Evolutionary conservation across 257 asterid genomes (phyloP).

Genomic region (Ajuga chamaepitys): DNA sequence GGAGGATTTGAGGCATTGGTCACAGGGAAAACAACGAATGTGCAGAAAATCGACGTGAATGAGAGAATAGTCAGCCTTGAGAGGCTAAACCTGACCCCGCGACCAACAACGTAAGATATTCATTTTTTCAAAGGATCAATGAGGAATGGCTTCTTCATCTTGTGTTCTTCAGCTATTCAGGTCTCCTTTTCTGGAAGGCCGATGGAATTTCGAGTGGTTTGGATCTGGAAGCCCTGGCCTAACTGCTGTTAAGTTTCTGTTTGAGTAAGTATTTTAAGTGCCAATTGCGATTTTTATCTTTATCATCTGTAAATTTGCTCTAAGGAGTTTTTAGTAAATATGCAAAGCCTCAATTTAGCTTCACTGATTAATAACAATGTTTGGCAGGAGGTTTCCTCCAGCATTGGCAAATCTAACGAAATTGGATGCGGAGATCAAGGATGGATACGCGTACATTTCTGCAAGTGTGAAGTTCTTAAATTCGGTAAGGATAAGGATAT

Average conservation of each 20-base stretch:
- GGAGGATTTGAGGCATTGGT: constrained; percentile 75
- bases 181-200: constrained; percentile 65
- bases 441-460: constrained; percentile 63
- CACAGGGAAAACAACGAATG: constrained; percentile 52
- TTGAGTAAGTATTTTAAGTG: constrained; percentile 42
- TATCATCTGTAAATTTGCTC: background rate
- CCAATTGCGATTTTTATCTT: background rate
- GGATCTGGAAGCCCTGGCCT: constrained; percentile 72
- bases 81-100: constrained; percentile 83
- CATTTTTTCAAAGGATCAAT: constrained; percentile 37
- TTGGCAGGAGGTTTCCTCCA: constrained; percentile 75
- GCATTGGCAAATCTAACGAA: constrained; percentile 63
- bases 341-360: background rate
- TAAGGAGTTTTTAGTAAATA: background rate
- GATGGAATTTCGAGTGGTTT: constrained; percentile 76
- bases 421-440: constrained; percentile 69
- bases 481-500: constrained; percentile 41
- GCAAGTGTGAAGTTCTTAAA: constrained; percentile 59
- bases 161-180: constrained; percentile 39
- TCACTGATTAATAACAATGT: background rate
- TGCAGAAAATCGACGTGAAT: constrained; percentile 64
- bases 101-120: constrained; percentile 87
- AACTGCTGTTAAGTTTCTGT: constrained; percentile 49
- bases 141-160: constrained; percentile 14
- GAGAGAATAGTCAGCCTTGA: constrained; percentile 70